These are phyloP conservation scores for Suillus alpinus DNA, from an alignment of 768 basidiomycete genomes.

Conservation along the genomic window DNA sequence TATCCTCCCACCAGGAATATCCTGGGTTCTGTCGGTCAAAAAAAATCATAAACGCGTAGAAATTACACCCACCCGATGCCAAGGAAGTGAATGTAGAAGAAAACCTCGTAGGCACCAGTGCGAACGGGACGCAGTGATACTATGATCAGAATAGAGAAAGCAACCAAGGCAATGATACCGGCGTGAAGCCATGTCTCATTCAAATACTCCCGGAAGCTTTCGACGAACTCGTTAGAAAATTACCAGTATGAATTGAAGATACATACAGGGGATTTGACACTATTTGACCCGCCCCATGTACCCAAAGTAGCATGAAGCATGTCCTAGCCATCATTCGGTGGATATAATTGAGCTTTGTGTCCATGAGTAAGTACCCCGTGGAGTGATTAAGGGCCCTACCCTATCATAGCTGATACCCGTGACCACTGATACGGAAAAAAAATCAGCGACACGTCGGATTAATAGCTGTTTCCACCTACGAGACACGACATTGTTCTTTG, in stretches of 20 bases:
- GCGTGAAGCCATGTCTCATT: conserved; percentile 20
- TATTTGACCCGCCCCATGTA: conserved; percentile 37
- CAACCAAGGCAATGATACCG: conserved; percentile 35
- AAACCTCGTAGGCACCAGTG: conserved; percentile 46
- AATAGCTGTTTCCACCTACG: conserved; percentile 18
- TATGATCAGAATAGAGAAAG: conserved; percentile 43
- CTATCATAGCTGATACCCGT: conserved; percentile 28
- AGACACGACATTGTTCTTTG: conserved; percentile 48
- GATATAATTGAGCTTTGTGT: conserved; percentile 34
- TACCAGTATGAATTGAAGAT: no score
- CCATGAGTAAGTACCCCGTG: not conserved
- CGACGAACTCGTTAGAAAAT: not conserved
- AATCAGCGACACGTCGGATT: not conserved
- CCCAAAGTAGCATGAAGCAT: conserved; percentile 44
- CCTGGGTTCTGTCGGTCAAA: conserved; percentile 14
- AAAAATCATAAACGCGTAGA: not conserved
- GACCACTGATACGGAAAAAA: conserved; percentile 15
- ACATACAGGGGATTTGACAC: conserved; percentile 11
- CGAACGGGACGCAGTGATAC: conserved; percentile 51
- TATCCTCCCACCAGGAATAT: conserved; percentile 39
- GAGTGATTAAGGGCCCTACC: conserved; percentile 6
- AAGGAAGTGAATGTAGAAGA: conserved; percentile 47
- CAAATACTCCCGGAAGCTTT: conserved; percentile 1
- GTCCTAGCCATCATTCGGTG: conserved; percentile 52
- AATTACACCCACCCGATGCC: conserved; percentile 36